Evolutionary conservation across 495 filamentous ascomycete species (phyloP), one percentile per base, ranked within the genome.

Genomic region (Trichoderma parareesei): DNA sequence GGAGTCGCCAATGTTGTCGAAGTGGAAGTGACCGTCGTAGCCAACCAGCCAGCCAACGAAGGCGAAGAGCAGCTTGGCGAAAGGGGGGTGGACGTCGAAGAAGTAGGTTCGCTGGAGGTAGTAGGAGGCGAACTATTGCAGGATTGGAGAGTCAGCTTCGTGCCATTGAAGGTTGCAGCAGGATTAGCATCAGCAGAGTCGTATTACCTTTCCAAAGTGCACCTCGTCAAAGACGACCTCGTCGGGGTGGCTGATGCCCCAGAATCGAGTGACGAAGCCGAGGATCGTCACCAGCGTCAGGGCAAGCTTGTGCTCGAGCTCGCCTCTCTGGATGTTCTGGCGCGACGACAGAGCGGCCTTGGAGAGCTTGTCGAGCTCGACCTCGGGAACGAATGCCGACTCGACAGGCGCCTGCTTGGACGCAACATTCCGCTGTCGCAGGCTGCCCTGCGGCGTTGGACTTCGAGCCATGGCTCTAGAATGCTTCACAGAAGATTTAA

Each of bases 151-250:
- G 60, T 46, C 18, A 48, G 65, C 73, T 40, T 73, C 68, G 49
- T 65, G 46, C 49, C 11, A 27, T 62, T 33, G 60, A 38, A 9
- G 1, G 3, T 38, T 65, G 27, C 27, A 27, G 27, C 27, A 27
- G 27, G 16, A 16, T 27, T 48, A 18, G 27, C 38, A 20, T 59
- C 27, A 20, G 13, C 4, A 14, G 18, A 11, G 40, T 11, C 35
- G 33, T 64, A 82, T 68, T 82, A 96, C 94, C 89, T 99, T 99
- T 78, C 94, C 94, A 76, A 99, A 99, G 77, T 99, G 94, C 59
- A 99, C 94, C 77, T 99, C 94, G 69, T 99, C 94, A 73, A 99
- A 99, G 46, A 99, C 95, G 37, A 99, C 94, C 77, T 97, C 88
- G 72, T 94, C 88, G 11, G 94, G 94, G 77, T 97, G 92, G 65